These are phyloP conservation scores for Scheffersomyces cryptocercus DNA, from an alignment of 1,139 yeast species.

Conservation along the genomic window DNA sequence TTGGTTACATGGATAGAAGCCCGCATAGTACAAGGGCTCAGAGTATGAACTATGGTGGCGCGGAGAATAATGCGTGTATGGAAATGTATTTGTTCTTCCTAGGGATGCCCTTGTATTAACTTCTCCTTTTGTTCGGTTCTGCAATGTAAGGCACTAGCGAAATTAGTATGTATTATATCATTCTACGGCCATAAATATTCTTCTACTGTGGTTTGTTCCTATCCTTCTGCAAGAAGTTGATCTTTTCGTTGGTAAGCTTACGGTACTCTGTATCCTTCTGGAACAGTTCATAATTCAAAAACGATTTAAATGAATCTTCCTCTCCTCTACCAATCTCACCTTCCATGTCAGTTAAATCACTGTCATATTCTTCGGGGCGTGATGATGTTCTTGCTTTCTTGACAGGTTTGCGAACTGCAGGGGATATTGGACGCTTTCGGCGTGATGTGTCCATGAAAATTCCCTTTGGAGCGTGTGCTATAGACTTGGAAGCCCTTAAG, in stretches of 20 bases:
- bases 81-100: too few species aligned
- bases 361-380: conserved; percentile 15
- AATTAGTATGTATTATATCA: too few species aligned
- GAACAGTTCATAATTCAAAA: conserved; percentile 13
- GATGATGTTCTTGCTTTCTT: neutral
- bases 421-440: neutral
- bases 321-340: conserved; percentile 18
- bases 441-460: conserved; percentile 4
- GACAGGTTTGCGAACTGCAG: neutral
- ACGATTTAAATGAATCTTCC: conserved; percentile 13
- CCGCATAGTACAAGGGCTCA: too few species aligned
- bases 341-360: conserved; percentile 26
- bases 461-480: conserved; percentile 2
- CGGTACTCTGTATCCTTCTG: conserved; percentile 10
- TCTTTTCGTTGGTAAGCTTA: conserved; percentile 9
- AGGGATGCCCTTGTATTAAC: too few species aligned
- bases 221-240: conserved; percentile 1
- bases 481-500: neutral
- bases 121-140: too few species aligned
- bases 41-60: too few species aligned
- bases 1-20: too few species aligned
- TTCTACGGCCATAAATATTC: too few species aligned
- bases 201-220: conserved; percentile 4
- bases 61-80: too few species aligned
- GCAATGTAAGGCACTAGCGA: too few species aligned